Base-by-base conservation (phyloP, 2,329 filamentous ascomycete genomes). In the Chaetomiaceae sp. region DNA sequence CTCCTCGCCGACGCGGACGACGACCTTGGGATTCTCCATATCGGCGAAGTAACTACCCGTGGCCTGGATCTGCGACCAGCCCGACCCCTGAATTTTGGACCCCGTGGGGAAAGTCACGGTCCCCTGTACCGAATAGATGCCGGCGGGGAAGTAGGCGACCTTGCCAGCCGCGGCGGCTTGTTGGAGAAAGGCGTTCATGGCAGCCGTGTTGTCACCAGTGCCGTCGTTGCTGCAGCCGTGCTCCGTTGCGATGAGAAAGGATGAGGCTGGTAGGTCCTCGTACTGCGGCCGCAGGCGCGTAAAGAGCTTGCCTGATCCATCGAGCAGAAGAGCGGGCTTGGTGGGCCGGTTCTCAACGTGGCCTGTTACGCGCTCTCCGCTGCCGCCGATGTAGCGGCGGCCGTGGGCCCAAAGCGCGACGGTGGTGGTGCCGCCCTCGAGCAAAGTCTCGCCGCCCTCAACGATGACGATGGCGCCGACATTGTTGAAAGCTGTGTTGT, bases 241-340 rank as follows among this genome's bases (percentile, higher is more conserved):
- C 13, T 10, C 61, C 60, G 29, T 69, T 69, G 62, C 87, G 69
- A 36, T 13, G 1, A 46, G 30, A 64, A 90, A 86, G 27, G 76
- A 73, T 8, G 73, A 74, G 5, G 76, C 75, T 2, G 77, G 65
- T 4, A 82, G 65, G n/a, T 70, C 67, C 62, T 82, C 77, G 65
- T 90, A 90, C 62, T 88, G 82, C 16, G 87, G 87, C 75, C 30
- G 43, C 4, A 20, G 25, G 36, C 82, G 79, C 60, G 85, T 74
- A 51, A 77, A 81, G 18, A 38, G 18, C n/a, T n/a, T n/a, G 56
- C 80, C 5, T 27, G 25, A 84, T 14, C 40, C 23, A 18, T 30
- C 32, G 5, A 27, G 25, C 25, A 27, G 25, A 27, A 5, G 5
- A 5, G 25, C 25, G 34, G 16, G 16, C 9, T 21, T 8, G 10